These are phyloP conservation scores for Aspergillus eucalypticola DNA, from an alignment of 2,329 filamentous ascomycete species.

Conservation along the genomic window DNA sequence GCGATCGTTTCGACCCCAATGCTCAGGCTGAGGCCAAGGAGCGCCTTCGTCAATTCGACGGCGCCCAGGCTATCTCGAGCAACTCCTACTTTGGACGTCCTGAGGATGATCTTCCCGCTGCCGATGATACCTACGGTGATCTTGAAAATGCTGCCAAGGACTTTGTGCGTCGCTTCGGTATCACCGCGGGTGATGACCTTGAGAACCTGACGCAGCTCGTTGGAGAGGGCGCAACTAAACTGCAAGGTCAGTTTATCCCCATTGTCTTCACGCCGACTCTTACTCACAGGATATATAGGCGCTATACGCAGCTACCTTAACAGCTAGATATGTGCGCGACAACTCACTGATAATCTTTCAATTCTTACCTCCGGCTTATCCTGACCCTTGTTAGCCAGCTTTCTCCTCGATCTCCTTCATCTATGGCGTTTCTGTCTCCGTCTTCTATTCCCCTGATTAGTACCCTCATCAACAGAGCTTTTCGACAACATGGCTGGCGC, in stretches of 20 bases:
- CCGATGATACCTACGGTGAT: conserved; percentile 80
- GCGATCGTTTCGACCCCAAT: conserved; percentile 77
- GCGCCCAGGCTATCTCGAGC: conserved; percentile 86
- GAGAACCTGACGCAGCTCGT: conserved; percentile 83
- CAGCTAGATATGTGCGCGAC: conserved; percentile 37
- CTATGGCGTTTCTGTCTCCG: conserved; percentile 15
- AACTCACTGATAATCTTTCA: neutral
- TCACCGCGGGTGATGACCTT: conserved; percentile 92
- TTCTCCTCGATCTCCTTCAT: conserved; percentile 9
- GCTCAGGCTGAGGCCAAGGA: conserved; percentile 83
- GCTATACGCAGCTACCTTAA: conserved; percentile 53
- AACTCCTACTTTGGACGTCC: conserved; percentile 97
- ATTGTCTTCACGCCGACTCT: neutral
- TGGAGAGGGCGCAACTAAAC: conserved; percentile 78
- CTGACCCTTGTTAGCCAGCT: conserved; percentile 13
- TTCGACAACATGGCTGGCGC: neutral
- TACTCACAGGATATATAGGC: conserved; percentile 30
- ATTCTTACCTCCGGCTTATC: conserved; percentile 3
- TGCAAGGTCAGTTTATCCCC: conserved; percentile 64
- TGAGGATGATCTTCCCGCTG: conserved; percentile 69
- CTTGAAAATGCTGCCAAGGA: conserved; percentile 93
- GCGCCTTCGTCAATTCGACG: conserved; percentile 88
- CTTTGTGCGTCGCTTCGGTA: conserved; percentile 90
- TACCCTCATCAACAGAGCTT: conserved; percentile 4
- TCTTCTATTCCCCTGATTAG: conserved; percentile 9